These are phyloP conservation scores for Russula brevipes DNA, from an alignment of 768 basidiomycete genomes.

Conservation along the genomic window DNA sequence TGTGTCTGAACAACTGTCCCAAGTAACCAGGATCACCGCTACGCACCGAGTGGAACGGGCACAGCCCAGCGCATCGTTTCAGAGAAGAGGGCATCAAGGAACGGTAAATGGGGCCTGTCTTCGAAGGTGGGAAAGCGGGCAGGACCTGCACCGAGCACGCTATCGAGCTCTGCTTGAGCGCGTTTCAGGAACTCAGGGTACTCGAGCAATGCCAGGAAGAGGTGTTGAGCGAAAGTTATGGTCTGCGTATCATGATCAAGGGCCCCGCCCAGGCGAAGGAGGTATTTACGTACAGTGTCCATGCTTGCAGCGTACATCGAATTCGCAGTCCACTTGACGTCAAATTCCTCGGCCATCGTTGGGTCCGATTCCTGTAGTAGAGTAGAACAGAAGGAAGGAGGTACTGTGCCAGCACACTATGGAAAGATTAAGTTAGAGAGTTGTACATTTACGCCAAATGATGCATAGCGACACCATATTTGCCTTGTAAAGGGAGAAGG, in stretches of 20 bases:
- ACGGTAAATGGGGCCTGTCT: slow-evolving; percentile 54
- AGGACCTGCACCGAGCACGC: slow-evolving; percentile 44
- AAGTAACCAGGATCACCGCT: not conserved
- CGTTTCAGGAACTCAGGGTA: slow-evolving; percentile 48
- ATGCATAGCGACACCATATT: slow-evolving; percentile 43
- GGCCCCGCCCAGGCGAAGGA: not conserved
- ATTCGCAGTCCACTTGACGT: slow-evolving; percentile 78
- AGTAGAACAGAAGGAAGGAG: slow-evolving; percentile 42
- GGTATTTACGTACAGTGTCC: slow-evolving; percentile 49
- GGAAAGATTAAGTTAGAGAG: slow-evolving; percentile 26
- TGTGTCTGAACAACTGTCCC: not conserved
- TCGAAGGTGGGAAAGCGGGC: slow-evolving; percentile 52
- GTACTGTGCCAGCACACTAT: slow-evolving; percentile 37
- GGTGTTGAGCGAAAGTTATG: slow-evolving; percentile 50
- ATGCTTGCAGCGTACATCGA: slow-evolving; percentile 67
- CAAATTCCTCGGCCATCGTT: slow-evolving; percentile 45
- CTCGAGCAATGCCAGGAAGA: slow-evolving; percentile 62
- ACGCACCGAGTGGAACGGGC: slow-evolving; percentile 53
- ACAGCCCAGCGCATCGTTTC: slow-evolving; percentile 55
- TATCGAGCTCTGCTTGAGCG: slow-evolving; percentile 64
- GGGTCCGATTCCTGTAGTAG: slow-evolving; percentile 47
- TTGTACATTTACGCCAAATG: slow-evolving; percentile 39
- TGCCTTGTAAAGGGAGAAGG: slow-evolving; percentile 53
- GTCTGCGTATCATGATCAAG: slow-evolving; percentile 36
- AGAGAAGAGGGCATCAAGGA: slow-evolving; percentile 50